Conservation (phyloP, 139 green algal species). For the Pleodorina starrii region DNA sequence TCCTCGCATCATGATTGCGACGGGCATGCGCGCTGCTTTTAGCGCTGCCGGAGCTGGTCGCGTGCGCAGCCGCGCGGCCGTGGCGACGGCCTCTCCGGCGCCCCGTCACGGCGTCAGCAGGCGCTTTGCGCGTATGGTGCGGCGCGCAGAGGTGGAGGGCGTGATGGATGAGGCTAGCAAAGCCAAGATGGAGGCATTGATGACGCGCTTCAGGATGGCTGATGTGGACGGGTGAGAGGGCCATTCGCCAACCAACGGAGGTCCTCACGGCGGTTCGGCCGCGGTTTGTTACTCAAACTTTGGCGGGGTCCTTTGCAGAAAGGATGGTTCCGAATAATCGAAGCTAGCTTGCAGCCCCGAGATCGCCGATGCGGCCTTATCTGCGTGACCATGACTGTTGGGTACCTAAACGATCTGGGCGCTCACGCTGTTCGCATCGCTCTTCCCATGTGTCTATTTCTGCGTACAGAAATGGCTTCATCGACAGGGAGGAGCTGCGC, state of each 20-base stretch:
- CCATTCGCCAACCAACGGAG: neutral
- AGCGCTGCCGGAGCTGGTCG: neutral
- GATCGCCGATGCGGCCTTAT: no score
- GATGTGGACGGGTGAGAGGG: constrained; percentile 39
- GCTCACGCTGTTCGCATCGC: no score
- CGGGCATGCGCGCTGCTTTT: neutral
- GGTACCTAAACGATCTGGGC: no score
- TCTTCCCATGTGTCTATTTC: no score
- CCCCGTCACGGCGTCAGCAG: neutral
- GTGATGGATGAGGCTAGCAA: constrained; percentile 20
- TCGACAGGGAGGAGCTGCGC: constrained; percentile 61
- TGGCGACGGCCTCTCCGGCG: no score
- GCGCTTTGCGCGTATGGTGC: neutral
- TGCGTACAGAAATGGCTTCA: constrained; percentile 62
- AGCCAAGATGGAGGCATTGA: constrained; percentile 25
- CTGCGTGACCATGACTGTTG: no score
- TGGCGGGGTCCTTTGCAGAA: neutral
- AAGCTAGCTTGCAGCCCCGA: neutral
- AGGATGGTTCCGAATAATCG: neutral
- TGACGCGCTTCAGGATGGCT: constrained; percentile 40
- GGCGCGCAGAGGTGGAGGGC: constrained; percentile 12
- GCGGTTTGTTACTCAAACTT: no score
- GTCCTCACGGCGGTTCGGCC: neutral
- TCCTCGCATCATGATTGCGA: neutral
- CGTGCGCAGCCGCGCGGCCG: neutral